A percentile compares a stretch with the other conserved stretches of the same genome.
These are phyloP conservation scores for Tolypocladium sp. DNA, from an alignment of 2,329 filamentous ascomycete genomes.

Conservation along the genomic window DNA sequence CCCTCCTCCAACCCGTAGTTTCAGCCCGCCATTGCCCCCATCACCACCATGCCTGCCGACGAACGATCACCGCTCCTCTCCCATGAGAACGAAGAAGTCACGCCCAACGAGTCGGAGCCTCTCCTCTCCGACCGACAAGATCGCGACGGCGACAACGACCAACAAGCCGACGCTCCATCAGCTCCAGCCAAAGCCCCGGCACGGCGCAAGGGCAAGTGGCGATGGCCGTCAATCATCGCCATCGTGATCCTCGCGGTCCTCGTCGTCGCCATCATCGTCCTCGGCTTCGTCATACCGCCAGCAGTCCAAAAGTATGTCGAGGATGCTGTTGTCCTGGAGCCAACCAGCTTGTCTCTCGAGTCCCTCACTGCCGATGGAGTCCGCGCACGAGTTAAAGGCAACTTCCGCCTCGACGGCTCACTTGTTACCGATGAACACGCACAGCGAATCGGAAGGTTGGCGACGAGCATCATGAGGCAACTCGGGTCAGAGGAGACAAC, in stretches of 20 bases:
- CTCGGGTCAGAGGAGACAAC: constrained; percentile 65
- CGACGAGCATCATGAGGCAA: constrained; percentile 71
- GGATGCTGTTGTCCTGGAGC: constrained; percentile 71
- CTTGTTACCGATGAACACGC: constrained; percentile 64
- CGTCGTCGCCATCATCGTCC: constrained; percentile 59
- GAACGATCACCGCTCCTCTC: constrained; percentile 37
- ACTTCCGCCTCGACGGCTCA: constrained; percentile 70
- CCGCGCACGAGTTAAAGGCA: constrained; percentile 69
- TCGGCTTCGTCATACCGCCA: constrained; percentile 74
- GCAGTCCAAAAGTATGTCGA: constrained; percentile 80
- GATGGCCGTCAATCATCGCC: constrained; percentile 75
- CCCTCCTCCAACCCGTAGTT: background rate
- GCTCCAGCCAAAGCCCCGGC: constrained; percentile 14
- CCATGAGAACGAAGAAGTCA: constrained; percentile 17
- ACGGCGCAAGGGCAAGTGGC: constrained; percentile 8
- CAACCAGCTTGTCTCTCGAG: constrained; percentile 76
- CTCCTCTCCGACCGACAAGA: constrained; percentile 28
- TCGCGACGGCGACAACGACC: constrained; percentile 21
- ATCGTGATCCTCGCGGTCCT: constrained; percentile 55
- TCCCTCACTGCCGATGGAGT: constrained; percentile 75
- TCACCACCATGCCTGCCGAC: constrained; percentile 34
- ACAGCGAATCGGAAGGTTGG: constrained; percentile 65
- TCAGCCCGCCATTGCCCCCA: constrained; percentile 12
- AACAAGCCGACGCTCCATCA: constrained; percentile 17
- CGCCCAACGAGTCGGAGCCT: constrained; percentile 38